Conservation (phyloP, 305 asterid genomes). For the Fraxinus sp. region DNA sequence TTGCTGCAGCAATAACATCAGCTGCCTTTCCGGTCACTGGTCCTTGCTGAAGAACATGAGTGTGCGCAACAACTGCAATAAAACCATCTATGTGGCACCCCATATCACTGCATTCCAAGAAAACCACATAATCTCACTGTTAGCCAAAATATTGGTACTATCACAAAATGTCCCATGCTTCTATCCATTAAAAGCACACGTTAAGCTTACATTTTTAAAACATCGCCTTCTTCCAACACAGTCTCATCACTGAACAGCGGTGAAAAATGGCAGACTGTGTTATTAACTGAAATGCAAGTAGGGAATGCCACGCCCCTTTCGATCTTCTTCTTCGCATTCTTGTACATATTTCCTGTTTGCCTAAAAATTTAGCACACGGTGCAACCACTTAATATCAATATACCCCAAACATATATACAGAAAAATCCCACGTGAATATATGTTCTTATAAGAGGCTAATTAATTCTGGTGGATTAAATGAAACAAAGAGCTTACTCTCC, state of each 20-base stretch:
- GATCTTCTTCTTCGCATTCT: slow-evolving; percentile 74
- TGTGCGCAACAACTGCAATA: slow-evolving; percentile 74
- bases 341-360: slow-evolving; percentile 74
- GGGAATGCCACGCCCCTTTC: slow-evolving; percentile 80
- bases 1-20: slow-evolving; percentile 78
- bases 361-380: slow-evolving; percentile 23
- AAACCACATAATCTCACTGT: neutral
- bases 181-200: neutral
- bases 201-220: slow-evolving; percentile 56
- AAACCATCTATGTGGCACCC: slow-evolving; percentile 87
- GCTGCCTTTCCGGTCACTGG: slow-evolving; percentile 74
- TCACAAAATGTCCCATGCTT: neutral
- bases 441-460: neutral
- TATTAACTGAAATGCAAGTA: slow-evolving; percentile 70
- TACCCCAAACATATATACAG: neutral
- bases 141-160: neutral
- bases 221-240: slow-evolving; percentile 58
- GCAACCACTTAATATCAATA: neutral
- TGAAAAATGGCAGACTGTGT: slow-evolving; percentile 70
- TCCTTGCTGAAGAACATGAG: slow-evolving; percentile 71
- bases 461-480: neutral
- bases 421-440: neutral
- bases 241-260: slow-evolving; percentile 62
- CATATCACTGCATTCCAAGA: slow-evolving; percentile 56
- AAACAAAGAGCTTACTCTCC: slow-evolving; percentile 47